Base-by-base conservation (phyloP, 169 alveolate species). In the Cryptosporidium baileyi region DNA sequence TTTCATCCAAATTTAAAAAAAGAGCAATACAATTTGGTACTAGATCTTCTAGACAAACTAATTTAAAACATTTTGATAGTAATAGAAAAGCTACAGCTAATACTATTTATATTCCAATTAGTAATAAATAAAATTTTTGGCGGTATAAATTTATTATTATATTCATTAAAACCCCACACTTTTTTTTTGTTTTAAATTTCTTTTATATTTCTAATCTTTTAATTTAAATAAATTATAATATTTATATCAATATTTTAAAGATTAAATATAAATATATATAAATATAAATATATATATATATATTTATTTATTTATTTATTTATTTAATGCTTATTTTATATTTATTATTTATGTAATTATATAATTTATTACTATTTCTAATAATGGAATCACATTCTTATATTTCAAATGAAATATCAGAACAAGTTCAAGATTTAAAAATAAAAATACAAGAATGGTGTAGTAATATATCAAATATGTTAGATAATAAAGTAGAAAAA, bases 1-100 rank as follows among this genome's bases (percentile, higher is more conserved):
- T 63, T 28, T 79, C 82, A 1, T 44, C 82, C 3, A 17, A 67
- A 30, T 91, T 91, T 49, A 93, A 90, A 61, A 94, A 93, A 60
- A 91, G 94, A 80, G 97, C 96, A 8, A 91, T 94, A 19, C 91
- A 94, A 67, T 94, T 94, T 89, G 97, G 97, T 32, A 91, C 96
- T 7, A 89, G 93, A 61, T 80, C 93, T 34, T 93, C 96, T 3
- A 91, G 94, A 47, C 57, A 89, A 28, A 89, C 94, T 15, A 94
- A 94, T 79, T 80, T 81, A 26, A 63, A 88, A 61, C 89, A 91
- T 15, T 93, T 90, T 82, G 96, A 95, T 11, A 88, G 93, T 13
- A 89, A 92, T 63, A 88, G 95, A 60, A 92, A 91, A 88, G 97
- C 85, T n/a, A 49, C 82, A 30, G 89, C 85, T 1, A 61, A 62